Evolutionary conservation across 2,329 filamentous ascomycete genomes (phyloP).

Genomic region (Aspergillus chevalieri): DNA sequence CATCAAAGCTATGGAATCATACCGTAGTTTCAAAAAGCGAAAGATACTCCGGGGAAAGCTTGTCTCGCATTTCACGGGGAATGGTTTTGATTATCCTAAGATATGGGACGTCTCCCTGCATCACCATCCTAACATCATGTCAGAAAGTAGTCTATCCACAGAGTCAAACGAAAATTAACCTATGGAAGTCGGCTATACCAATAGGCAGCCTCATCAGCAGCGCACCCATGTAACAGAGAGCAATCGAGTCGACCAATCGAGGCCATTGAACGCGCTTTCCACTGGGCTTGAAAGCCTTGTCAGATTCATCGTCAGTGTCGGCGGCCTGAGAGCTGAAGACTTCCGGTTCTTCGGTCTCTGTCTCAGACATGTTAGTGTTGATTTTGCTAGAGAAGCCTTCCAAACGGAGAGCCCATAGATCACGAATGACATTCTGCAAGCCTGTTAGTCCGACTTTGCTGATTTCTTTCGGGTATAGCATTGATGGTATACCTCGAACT

Average conservation of each 20-base stretch:
- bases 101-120: conserved; percentile 70
- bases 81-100: conserved; percentile 52
- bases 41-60: conserved; percentile 37
- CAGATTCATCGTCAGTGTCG: conserved; percentile 39
- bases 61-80: conserved; percentile 40
- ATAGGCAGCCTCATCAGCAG: conserved; percentile 70
- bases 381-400: conserved; percentile 48
- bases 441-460: conserved; percentile 5
- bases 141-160: neutral
- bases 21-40: conserved; percentile 36
- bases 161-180: conserved; percentile 22
- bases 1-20: conserved; percentile 1
- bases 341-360: conserved; percentile 33
- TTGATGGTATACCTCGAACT: conserved; percentile 58
- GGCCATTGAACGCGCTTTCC: conserved; percentile 46
- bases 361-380: conserved; percentile 29
- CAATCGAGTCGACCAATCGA: conserved; percentile 66
- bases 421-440: conserved; percentile 57
- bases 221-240: conserved; percentile 71
- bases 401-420: conserved; percentile 77
- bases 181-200: conserved; percentile 64
- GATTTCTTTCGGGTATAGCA: too few relatives aligned
- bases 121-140: conserved; percentile 26
- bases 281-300: conserved; percentile 28
- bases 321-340: conserved; percentile 57